A percentile compares a stretch with the other conserved stretches of the same genome.
Evolutionary conservation across 148 eudicot species (phyloP).

Genomic region (Fagopyrum homotropicum): DNA sequence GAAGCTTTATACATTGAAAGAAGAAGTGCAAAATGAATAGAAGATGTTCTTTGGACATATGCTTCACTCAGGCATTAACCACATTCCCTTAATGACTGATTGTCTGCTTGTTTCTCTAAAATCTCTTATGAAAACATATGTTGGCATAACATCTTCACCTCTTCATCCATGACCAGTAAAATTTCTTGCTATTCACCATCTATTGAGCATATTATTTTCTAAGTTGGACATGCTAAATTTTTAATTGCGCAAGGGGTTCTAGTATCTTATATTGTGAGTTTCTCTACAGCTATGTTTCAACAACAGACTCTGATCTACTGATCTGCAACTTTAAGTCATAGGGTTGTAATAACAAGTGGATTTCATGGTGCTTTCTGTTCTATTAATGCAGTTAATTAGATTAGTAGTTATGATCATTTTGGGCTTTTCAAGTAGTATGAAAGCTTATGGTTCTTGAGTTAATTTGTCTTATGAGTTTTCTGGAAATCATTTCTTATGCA

Average conservation of each 20-base stretch:
- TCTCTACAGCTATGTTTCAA: not conserved
- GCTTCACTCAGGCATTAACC: not conserved
- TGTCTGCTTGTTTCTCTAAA: not conserved
- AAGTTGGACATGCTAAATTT: not conserved
- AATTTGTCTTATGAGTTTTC: not conserved
- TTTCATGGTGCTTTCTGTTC: not conserved
- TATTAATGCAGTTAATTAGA: not conserved
- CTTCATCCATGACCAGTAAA: not conserved
- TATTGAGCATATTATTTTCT: not conserved
- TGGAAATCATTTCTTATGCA: slow-evolving; percentile 21
- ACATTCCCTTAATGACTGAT: not conserved
- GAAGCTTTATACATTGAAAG: not conserved
- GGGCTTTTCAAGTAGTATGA: not conserved
- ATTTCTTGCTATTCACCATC: not conserved
- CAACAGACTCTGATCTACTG: not conserved
- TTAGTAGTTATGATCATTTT: not conserved
- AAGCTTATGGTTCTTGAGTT: not conserved
- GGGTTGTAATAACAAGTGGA: not conserved
- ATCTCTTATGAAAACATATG: not conserved
- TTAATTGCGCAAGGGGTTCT: not conserved
- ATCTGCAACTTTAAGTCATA: not conserved
- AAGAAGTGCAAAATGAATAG: not conserved
- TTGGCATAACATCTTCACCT: not conserved
- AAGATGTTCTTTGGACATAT: slow-evolving; percentile 4
- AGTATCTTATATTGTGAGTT: not conserved